Conservation (phyloP, 2,329 filamentous ascomycete genomes). For the Colletotrichum sp. region DNA sequence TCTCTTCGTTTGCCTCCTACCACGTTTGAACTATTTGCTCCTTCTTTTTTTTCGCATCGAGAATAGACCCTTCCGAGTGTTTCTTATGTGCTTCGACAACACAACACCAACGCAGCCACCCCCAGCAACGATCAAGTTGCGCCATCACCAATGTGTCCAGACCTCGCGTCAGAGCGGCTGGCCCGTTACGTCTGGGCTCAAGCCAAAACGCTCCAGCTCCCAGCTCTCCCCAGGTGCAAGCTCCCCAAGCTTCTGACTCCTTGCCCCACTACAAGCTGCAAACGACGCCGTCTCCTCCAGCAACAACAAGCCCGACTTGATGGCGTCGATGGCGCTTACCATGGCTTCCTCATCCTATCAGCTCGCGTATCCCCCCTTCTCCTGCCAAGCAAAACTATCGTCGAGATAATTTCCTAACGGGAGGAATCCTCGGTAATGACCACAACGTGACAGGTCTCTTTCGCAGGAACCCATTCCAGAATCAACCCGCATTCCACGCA, state of each 20-base stretch:
- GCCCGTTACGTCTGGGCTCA: slow-evolving; percentile 2
- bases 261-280: not conserved
- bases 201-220: not conserved
- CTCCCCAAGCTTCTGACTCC: not conserved
- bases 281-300: slow-evolving; percentile 2
- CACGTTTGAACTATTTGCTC: not conserved
- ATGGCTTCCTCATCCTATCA: not conserved
- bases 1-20: not conserved
- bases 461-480: not conserved
- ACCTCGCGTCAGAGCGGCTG: slow-evolving; percentile 1
- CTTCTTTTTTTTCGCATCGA: not conserved
- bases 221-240: not conserved
- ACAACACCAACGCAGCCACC: not conserved
- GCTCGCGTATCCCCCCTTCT: not conserved
- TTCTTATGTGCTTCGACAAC: not conserved
- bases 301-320: not conserved
- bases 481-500: not conserved
- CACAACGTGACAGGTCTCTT: not conserved
- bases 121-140: not conserved
- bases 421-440: not conserved
- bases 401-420: not conserved
- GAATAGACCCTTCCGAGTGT: not conserved
- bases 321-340: not conserved
- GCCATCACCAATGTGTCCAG: not conserved
- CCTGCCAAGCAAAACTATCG: not conserved